Evolutionary conservation across 306 rosid genomes (phyloP).

Genomic region (Vigna angularis): DNA sequence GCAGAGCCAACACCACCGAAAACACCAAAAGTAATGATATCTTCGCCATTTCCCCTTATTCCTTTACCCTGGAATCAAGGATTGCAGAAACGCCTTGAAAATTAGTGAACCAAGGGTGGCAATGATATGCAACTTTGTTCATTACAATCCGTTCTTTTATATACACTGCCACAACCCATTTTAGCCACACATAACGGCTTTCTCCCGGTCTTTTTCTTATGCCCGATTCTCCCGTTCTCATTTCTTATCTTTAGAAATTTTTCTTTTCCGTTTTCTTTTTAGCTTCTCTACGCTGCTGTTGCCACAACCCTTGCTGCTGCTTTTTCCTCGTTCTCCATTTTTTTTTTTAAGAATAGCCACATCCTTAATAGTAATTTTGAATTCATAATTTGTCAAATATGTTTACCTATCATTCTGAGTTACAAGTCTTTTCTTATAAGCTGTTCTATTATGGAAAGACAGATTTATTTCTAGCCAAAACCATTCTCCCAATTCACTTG

Average conservation of each 20-base stretch:
- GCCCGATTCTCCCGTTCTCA: constrained; percentile 6
- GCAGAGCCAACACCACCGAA: constrained; percentile 34
- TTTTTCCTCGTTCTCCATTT: too few species aligned
- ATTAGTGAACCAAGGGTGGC: constrained; percentile 33
- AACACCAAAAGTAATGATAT: constrained; percentile 34
- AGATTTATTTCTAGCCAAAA: too few species aligned
- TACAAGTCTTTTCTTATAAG: too few species aligned
- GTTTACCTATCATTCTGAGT: too few species aligned
- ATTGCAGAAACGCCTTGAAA: constrained; percentile 1
- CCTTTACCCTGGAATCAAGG: neutral
- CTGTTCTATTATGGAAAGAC: too few species aligned
- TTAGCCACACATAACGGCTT: neutral
- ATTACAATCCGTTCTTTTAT: neutral
- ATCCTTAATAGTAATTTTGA: too few species aligned
- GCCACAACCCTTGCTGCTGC: too few species aligned
- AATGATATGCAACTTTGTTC: constrained; percentile 36
- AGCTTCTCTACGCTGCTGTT: too few species aligned
- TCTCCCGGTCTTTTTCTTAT: neutral
- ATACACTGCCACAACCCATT: constrained; percentile 18
- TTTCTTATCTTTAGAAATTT: constrained; percentile 28
- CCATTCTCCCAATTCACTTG: too few species aligned
- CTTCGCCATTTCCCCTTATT: constrained; percentile 45
- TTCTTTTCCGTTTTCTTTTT: too few species aligned
- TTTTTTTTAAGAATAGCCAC: too few species aligned
- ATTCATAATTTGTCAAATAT: too few species aligned